Evolutionary conservation across 495 filamentous ascomycete genomes (phyloP), one percentile per base, ranked within the genome.

Genomic region (Rusavskia elegans): DNA sequence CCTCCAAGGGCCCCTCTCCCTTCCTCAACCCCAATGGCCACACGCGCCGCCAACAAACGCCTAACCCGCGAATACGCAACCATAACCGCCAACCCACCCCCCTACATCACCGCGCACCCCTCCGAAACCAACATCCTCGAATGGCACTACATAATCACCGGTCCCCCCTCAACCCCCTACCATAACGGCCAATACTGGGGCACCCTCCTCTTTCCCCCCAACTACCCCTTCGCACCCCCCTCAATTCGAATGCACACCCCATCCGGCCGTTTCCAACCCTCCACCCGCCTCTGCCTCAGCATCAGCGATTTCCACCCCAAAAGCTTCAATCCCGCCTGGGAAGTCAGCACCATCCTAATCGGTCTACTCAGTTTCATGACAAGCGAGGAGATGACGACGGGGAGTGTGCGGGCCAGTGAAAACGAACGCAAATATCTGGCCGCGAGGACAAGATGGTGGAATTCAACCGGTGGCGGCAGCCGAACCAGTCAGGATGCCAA

Each of bases 181-280:
- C 81, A 93, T 61, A 79, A 81, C 68, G 92, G 92, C 37, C 92
- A 98, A 64, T 98, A 97, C 71, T 98, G 92, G 92, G 92, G 92
- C 39, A 96, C 93, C 1, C 71, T 98, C 36, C 82, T 90, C 51
- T 98, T 98, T 66, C 92, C 92, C 23, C 80, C 88, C 9, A 87
- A 94, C 70, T 98, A 98, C 65, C 92, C 92, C 21, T 98, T 95
- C 66, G 89, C 89, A 10, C 93, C 93, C 27, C 92, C 92, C 13
- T 88, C 93, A 5, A 97, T 98, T 66, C 86, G 89, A 57, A 97
- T 98, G 92, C 92, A 97, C 70, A 98, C 92, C 0, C 92, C 92
- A 38, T 89, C 83, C 25, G 92, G 90, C 56, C 83, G 90, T 64
- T 98, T 98, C 71, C 88, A 95, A 63, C 87, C 89, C 10, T 87